Evolutionary conservation across 1,284 basidiomycete species (phyloP), one percentile per base, ranked within the genome.

Genomic region (Kalmanozyma brasiliensis): DNA sequence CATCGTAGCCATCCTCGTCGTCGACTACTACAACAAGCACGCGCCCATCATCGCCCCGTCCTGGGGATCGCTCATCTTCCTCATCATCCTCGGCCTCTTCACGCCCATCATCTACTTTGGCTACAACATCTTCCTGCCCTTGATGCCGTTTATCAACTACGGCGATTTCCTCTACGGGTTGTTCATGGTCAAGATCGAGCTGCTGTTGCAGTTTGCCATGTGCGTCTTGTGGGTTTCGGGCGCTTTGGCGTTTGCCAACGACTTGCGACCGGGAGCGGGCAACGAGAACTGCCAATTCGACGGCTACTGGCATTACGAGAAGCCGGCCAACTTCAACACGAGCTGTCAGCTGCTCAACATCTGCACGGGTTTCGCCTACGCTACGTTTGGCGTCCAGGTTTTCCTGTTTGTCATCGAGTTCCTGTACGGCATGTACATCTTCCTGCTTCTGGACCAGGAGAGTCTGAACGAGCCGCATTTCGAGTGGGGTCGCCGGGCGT

Each of bases 381-480:
- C 82, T 19, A 82, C 82, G 1, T 83, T 83, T 51, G 82, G 82
- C 13, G 56, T 83, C 2, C 76, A 81, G 55, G 74, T 65, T 1
- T 49, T 74, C 14, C 73, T 82, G 20, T 79, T 76, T 35, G 68
- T 66, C 20, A 57, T 82, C 49, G 79, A 79, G 52, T 16, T 58
- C 10, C 35, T 75, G 5, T 68, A 78, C 41, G 73, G 66, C 10
- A 33, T 71, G 20, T 83, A 83, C 73, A 79, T 78, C 53, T 82
- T 83, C 56, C 72, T 83, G 13, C 79, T 78, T 52, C 62, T 83
- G 38, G 82, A 83, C 38, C 82, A 83, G 56, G 82, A 83, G 88
- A 90, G 56, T 5, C 45, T 81, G 91, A 78, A 75, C 56, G 80
- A 82, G 55, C 74, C 76, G 6, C 74, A 77, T 58, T 82, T 77